A percentile compares a stretch with the other conserved stretches of the same genome.
Evolutionary conservation across 441 rosid species (phyloP).

Genomic region (Populus tomentosa): DNA sequence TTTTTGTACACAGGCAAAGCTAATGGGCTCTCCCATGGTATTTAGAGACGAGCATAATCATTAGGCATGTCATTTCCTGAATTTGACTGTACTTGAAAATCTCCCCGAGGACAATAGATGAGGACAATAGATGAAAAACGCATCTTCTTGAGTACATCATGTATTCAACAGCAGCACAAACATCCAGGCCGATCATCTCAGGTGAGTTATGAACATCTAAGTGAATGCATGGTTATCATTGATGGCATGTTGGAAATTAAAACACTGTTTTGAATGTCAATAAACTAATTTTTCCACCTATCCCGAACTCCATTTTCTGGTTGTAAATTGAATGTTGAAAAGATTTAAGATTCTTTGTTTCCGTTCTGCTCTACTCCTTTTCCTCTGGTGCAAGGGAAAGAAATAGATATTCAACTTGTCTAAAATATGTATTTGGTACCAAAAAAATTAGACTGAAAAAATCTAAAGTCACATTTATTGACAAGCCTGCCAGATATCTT

Average conservation of each 20-base stretch:
- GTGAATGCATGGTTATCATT: neutral
- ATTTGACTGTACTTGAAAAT: constrained; percentile 17
- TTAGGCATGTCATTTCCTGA: constrained; percentile 18
- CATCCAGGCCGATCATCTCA: neutral
- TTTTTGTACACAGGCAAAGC: neutral
- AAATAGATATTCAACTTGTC: neutral
- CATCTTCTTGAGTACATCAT: constrained; percentile 5
- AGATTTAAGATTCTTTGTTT: neutral
- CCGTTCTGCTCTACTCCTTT: neutral
- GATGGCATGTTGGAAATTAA: neutral
- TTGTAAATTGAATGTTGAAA: neutral
- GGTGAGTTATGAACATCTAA: neutral
- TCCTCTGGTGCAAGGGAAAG: neutral
- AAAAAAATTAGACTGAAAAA: too few relatives aligned
- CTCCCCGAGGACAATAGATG: constrained; percentile 21
- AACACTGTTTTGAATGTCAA: neutral
- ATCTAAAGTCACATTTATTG: too few relatives aligned
- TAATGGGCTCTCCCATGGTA: neutral
- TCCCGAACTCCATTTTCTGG: neutral
- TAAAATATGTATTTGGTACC: neutral
- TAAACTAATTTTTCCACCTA: neutral
- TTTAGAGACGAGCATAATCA: neutral
- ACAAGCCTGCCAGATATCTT: neutral
- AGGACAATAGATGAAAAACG: constrained; percentile 11
- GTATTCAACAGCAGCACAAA: neutral